Base-by-base conservation (phyloP, 2,329 filamentous ascomycete genomes). In the Penicillium verrucosum region DNA sequence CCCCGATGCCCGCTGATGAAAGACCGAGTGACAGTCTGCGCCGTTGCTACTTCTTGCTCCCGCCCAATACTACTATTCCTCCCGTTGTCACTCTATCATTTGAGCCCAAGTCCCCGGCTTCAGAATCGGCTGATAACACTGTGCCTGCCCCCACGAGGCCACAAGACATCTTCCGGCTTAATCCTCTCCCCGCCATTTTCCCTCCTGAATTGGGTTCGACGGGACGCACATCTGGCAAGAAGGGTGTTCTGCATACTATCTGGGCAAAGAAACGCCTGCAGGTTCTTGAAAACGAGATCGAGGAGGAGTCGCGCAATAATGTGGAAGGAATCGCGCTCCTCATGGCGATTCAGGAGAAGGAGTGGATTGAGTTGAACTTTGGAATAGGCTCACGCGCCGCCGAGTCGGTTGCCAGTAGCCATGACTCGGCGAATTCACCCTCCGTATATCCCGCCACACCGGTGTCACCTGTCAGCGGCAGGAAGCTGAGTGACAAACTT, bases 151-250 rank as follows among this genome's bases (percentile, higher is more conserved):
- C 57, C 21, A 47, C 53, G 7, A 59, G 25, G 38, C 51, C 45
- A 25, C 66, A 64, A 2, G 73, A 82, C 56, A 75, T 78, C 1
- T 81, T 87, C 68, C 80, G 83, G 41, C 86, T 92, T 12, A 92
- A 92, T 68, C 90, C 91, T 1, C 79, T 96, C 49, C 92, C 92
- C 0, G 92, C 92, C 32, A 93, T 96, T 63, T 96, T 93, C 68
- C 87, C 90, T 0, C 85, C 88, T 0, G 87, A 88, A 58, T 78
- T 96, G 25, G 88, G 89, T 1, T 82, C 83, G 4, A 87, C 84
- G 23, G 84, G 84, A 12, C 80, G 84, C 25, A 79, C 85, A 18
- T 83, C 86, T 0, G 89, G 90, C 7, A 86, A 87, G 66, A 89
- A 90, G 60, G 92, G 92, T 1, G 90, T 96, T 2, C 75, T 96